Evolutionary conservation across 352 stramenopile species (phyloP).

Genomic region (Globisporangium nunn): DNA sequence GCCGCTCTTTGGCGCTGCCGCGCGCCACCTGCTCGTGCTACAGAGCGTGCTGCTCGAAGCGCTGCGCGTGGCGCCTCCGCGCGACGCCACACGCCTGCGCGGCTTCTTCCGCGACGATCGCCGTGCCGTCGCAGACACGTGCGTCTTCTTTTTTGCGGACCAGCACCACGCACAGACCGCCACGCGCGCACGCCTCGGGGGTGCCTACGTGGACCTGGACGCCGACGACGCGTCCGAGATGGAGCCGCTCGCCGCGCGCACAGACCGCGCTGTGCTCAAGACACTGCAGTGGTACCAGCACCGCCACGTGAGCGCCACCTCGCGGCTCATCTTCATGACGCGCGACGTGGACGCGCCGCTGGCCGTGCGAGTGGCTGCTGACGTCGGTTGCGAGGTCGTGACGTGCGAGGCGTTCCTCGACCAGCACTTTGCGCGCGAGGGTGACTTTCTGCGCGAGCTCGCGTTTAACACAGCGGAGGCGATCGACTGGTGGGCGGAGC

Average conservation of each 20-base stretch:
- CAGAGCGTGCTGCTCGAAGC: constrained; percentile 63
- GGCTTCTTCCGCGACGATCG: constrained; percentile 65
- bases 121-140: constrained; percentile 31
- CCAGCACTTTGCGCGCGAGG: constrained; percentile 27
- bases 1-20: constrained; percentile 28
- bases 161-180: constrained; percentile 60
- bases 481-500: constrained; percentile 36
- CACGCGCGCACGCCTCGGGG: constrained; percentile 23
- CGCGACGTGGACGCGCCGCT: constrained; percentile 36
- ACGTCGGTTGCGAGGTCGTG: constrained; percentile 36
- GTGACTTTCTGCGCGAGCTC: constrained; percentile 44
- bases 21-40: constrained; percentile 53
- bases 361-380: constrained; percentile 25
- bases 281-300: constrained; percentile 58
- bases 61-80: constrained; percentile 52
- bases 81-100: constrained; percentile 52
- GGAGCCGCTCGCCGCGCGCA: constrained; percentile 30
- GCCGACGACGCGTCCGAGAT: constrained; percentile 16
- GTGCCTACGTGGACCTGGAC: constrained; percentile 12
- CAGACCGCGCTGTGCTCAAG: constrained; percentile 43
- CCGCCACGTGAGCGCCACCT: constrained; percentile 27
- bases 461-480: constrained; percentile 54
- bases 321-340: constrained; percentile 52
- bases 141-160: constrained; percentile 59
- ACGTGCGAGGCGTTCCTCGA: constrained; percentile 52